Evolutionary conservation across 1,139 yeast genomes (phyloP).

Genomic region (Candida sp.): DNA sequence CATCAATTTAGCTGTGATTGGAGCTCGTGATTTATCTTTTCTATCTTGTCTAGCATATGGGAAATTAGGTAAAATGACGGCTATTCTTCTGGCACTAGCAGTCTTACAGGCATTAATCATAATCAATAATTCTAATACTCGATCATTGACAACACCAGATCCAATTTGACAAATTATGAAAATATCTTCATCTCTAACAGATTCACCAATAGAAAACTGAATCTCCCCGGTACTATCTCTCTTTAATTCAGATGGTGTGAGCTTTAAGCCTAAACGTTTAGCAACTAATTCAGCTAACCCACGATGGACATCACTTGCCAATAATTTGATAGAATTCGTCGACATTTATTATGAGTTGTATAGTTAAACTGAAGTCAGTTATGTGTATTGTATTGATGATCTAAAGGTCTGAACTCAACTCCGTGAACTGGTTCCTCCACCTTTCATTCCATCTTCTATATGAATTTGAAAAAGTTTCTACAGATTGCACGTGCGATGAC

Average conservation of each 20-base stretch:
- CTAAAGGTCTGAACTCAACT: neutral
- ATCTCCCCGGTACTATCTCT: slow-evolving; percentile 83
- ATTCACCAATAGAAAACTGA: slow-evolving; percentile 88
- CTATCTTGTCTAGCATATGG: slow-evolving; percentile 98
- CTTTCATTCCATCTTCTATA: neutral
- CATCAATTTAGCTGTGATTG: slow-evolving; percentile 94
- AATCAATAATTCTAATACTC: slow-evolving; percentile 80
- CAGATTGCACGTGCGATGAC: slow-evolving; percentile 1
- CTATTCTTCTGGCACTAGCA: slow-evolving; percentile 92
- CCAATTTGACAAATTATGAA: slow-evolving; percentile 85
- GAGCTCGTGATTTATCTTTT: slow-evolving; percentile 95
- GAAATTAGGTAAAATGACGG: slow-evolving; percentile 93
- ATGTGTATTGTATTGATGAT: neutral
- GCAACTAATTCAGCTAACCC: slow-evolving; percentile 74
- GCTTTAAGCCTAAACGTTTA: slow-evolving; percentile 49
- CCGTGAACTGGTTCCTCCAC: neutral
- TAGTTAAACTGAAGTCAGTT: no score
- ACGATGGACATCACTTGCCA: slow-evolving; percentile 90
- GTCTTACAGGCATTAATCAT: slow-evolving; percentile 96
- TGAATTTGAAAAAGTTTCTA: neutral
- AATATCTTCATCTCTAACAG: slow-evolving; percentile 95
- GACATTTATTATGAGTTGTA: slow-evolving; percentile 41
- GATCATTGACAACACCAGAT: slow-evolving; percentile 87
- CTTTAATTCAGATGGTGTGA: slow-evolving; percentile 64
- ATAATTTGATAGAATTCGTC: slow-evolving; percentile 76